A percentile compares a stretch with the other conserved stretches of the same genome.
Conservation (phyloP, 352 stramenopile species). For the Pythium periplocum region DNA sequence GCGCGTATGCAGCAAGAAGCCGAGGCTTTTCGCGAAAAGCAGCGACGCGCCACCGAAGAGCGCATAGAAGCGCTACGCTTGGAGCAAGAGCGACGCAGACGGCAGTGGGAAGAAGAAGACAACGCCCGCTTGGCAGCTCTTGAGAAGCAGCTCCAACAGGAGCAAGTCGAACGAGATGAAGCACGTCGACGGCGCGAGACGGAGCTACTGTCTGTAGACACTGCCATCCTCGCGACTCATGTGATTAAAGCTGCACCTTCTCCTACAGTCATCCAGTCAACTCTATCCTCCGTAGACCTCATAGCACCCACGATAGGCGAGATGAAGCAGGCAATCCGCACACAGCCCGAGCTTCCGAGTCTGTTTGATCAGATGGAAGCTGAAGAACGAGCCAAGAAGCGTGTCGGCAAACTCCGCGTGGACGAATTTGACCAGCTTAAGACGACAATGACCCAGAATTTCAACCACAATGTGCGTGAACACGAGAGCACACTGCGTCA, state of each 20-base stretch:
- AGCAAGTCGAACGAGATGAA: slow-evolving; percentile 31
- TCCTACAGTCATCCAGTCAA: slow-evolving; percentile 1
- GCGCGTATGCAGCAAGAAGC: slow-evolving; percentile 33
- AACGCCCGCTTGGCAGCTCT: slow-evolving; percentile 33
- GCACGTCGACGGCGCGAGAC: slow-evolving; percentile 27
- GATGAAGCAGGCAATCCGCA: slow-evolving; percentile 29
- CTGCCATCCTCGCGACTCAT: background rate
- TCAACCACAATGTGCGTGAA: slow-evolving; percentile 32
- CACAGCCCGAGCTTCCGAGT: slow-evolving; percentile 49
- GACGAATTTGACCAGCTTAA: slow-evolving; percentile 46
- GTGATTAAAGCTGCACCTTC: background rate
- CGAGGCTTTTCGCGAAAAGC: slow-evolving; percentile 33
- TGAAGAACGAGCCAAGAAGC: slow-evolving; percentile 46
- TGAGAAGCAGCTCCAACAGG: slow-evolving; percentile 37
- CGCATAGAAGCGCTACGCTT: slow-evolving; percentile 46
- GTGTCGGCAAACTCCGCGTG: slow-evolving; percentile 29
- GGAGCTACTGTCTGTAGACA: slow-evolving; percentile 17
- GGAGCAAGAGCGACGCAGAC: slow-evolving; percentile 62
- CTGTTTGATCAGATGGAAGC: slow-evolving; percentile 78
- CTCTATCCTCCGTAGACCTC: slow-evolving; percentile 2
- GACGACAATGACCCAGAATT: slow-evolving; percentile 39
- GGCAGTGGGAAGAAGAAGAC: slow-evolving; percentile 69
- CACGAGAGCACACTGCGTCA: slow-evolving; percentile 46
- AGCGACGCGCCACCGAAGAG: slow-evolving; percentile 44
- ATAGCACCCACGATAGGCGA: slow-evolving; percentile 19